Base-by-base conservation (phyloP, 805 yeast species). In the Clavispora phyllophila region DNA sequence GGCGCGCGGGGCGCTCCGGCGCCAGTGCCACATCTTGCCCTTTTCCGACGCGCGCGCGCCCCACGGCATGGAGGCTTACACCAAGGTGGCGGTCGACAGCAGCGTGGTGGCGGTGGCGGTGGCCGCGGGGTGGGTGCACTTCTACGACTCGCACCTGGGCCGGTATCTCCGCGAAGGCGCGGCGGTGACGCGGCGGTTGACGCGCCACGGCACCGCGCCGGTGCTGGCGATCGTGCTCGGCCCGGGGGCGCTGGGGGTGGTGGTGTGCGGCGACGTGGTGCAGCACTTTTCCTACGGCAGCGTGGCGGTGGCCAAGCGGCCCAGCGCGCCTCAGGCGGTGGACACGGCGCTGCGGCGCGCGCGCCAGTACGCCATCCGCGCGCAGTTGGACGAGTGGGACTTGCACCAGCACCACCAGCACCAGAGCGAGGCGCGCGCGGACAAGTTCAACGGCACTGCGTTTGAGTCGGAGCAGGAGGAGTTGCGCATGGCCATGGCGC, bases 361-460 rank as follows among this genome's bases (percentile, higher is more conserved):
- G 7, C 35, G 41, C 17, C 42, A 41, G 20, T 55, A 51, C 40
- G 55, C 62, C 45, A 58, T 62, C 51, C 50, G 61, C 47, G 62
- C 62, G 25, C 66, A 66, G 29, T 51, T 67, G 24, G 68, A 65
- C 4, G 74, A 68, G 25, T 70, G 64, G 45, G 66, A 66, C 33
- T 44, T 50, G 23, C 59, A 54, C 19, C 54, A 60, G 39, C 60
- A 60, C 43, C 45, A 51, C 18, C 44, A 50, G 25, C 45, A 48
- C 12, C 51, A 61, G 44, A 47, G 55, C 7, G 54, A 59, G 6
- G 45, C 47, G 9, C 54, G 72, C 39, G 49, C 73, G 22, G 67
- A 67, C 27, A 75, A 69, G 55, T 77, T 66, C 52, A 77, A 77
- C 51, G 82, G 82, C 2, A 54, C 55, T 14, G 55, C 55, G 3